Conservation (phyloP, 225 moss, liverwort and hornwort species). For the Antitrichia curtipendula region DNA sequence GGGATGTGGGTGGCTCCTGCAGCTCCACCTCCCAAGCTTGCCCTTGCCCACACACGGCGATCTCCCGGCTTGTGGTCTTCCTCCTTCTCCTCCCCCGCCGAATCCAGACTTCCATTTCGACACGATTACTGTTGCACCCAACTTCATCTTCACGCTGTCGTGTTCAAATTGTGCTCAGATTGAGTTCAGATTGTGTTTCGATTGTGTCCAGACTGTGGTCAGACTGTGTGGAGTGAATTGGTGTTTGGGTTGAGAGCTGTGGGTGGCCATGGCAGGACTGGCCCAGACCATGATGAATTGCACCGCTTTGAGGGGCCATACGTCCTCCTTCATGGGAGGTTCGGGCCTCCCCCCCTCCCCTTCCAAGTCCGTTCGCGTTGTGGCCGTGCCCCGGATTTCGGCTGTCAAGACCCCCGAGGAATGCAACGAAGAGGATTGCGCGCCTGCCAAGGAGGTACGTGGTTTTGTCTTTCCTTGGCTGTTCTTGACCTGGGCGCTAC, state of each 20-base stretch:
- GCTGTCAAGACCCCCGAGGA: slow-evolving; percentile 54
- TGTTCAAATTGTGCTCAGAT: not conserved
- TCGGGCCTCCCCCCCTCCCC: not conserved
- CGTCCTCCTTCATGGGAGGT: not conserved
- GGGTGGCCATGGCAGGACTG: slow-evolving; percentile 35
- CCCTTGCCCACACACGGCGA: slow-evolving; percentile 2
- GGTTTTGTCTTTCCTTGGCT: not conserved
- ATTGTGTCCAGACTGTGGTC: not conserved
- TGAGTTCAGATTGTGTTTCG: not conserved
- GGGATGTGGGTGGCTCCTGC: slow-evolving; percentile 31
- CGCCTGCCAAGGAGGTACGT: slow-evolving; percentile 52
- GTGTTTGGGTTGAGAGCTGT: not conserved
- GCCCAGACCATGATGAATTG: slow-evolving; percentile 30
- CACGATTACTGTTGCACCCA: not conserved
- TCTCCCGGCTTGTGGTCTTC: not conserved
- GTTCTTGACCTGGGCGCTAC: not conserved
- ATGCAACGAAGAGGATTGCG: slow-evolving; percentile 68
- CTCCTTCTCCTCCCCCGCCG: too few species aligned
- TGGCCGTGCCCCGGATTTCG: slow-evolving; percentile 1
- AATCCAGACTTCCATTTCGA: not conserved
- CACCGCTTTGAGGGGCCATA: not conserved
- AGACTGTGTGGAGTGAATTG: not conserved
- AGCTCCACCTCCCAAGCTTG: slow-evolving; percentile 9
- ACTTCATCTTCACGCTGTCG: not conserved
- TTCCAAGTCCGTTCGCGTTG: not conserved